Conservation (phyloP, 1,284 basidiomycete species). For the Phellopilus nigrolimitatus region DNA sequence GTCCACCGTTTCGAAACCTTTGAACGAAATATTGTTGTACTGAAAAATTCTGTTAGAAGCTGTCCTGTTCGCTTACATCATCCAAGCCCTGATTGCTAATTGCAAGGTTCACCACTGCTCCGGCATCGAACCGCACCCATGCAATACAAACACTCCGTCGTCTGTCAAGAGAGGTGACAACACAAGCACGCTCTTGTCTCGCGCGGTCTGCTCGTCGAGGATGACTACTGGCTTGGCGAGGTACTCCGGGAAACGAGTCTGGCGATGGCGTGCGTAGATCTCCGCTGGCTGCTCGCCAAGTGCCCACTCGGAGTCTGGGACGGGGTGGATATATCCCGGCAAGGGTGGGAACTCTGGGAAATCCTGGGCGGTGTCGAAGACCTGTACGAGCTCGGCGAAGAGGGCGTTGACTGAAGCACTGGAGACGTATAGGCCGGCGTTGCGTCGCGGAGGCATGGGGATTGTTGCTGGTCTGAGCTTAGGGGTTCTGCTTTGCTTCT, state of each 20-base stretch:
- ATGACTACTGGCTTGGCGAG: neutral
- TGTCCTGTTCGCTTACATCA: too few relatives aligned
- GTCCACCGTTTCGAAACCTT: neutral
- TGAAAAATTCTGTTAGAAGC: neutral
- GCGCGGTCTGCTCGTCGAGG: neutral
- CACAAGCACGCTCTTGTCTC: conserved; percentile 1
- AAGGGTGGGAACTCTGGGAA: neutral
- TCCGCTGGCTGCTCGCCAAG: neutral
- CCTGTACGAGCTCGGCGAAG: neutral
- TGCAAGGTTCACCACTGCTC: neutral
- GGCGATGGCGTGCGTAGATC: neutral
- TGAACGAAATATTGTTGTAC: neutral
- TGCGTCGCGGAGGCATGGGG: too few relatives aligned
- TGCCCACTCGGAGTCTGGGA: neutral
- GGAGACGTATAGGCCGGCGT: neutral
- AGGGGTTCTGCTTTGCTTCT: too few relatives aligned
- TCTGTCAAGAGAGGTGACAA: neutral
- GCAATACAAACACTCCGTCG: neutral
- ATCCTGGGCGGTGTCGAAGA: neutral
- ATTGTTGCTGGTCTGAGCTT: too few relatives aligned
- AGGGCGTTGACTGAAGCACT: neutral
- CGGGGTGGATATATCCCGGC: neutral
- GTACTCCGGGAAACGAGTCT: neutral
- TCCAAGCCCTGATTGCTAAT: neutral
- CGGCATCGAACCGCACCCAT: neutral